A percentile compares a stretch with the other conserved stretches of the same genome.
Evolutionary conservation across 768 basidiomycete genomes (phyloP).

Genomic region (Mrakia frigida): DNA sequence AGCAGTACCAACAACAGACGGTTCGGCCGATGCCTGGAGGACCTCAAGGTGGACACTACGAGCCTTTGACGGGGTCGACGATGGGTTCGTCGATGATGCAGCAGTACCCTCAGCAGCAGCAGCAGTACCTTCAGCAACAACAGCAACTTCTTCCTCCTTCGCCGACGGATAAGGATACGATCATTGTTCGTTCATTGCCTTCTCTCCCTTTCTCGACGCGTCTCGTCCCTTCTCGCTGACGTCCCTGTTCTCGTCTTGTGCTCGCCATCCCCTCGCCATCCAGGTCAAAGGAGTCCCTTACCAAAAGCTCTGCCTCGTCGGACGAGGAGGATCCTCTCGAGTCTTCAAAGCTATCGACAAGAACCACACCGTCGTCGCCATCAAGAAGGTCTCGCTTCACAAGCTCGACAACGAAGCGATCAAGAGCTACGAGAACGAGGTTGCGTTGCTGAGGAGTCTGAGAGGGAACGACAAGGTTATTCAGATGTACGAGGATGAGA

Average conservation of each 20-base stretch:
- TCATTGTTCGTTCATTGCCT: background rate
- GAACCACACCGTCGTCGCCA: constrained; percentile 71
- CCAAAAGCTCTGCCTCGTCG: constrained; percentile 78
- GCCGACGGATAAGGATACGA: constrained; percentile 15
- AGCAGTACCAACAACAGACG: background rate
- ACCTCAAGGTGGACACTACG: background rate
- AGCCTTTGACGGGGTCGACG: constrained; percentile 8
- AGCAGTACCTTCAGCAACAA: background rate
- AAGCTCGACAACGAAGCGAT: constrained; percentile 77
- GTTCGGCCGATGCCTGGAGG: background rate
- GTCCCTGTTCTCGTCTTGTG: background rate
- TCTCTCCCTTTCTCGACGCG: background rate
- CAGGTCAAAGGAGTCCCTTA: constrained; percentile 77
- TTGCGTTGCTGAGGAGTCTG: constrained; percentile 84
- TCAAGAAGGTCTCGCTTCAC: constrained; percentile 88
- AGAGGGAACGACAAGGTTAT: constrained; percentile 90
- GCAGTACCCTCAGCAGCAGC: background rate
- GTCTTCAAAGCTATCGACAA: constrained; percentile 84
- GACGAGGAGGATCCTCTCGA: constrained; percentile 90
- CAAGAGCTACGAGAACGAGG: constrained; percentile 93
- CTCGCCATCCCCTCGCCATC: background rate
- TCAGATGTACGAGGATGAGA: constrained; percentile 81
- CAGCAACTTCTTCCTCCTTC: background rate
- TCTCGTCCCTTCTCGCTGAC: background rate
- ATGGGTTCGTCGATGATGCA: constrained; percentile 5